Percentiles rank a stretch among this genome's conserved stretches.
Evolutionary conservation across 2,329 filamentous ascomycete species (phyloP).

Genomic region (Pyrenophora teres): DNA sequence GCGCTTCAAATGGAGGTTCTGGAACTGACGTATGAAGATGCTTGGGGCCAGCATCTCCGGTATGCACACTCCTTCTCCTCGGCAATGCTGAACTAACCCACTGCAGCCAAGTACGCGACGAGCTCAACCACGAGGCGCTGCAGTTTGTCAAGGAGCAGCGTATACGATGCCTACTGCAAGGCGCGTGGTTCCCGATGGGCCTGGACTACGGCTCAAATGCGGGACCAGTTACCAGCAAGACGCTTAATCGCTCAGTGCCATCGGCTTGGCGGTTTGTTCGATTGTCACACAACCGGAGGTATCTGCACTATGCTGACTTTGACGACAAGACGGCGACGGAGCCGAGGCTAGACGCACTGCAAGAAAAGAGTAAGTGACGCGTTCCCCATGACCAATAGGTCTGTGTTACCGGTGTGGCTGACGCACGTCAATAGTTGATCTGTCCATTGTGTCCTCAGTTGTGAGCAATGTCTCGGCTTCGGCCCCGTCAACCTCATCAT

Average conservation of each 20-base stretch:
- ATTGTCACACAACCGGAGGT: constrained; percentile 87
- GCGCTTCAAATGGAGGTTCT: constrained; percentile 92
- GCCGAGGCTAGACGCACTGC: constrained; percentile 73
- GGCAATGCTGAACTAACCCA: constrained; percentile 26
- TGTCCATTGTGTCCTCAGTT: constrained; percentile 86
- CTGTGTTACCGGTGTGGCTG: constrained; percentile 33
- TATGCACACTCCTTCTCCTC: constrained; percentile 25
- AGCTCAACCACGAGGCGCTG: constrained; percentile 85
- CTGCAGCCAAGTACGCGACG: constrained; percentile 77
- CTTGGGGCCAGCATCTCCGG: constrained; percentile 87
- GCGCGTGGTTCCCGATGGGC: constrained; percentile 78
- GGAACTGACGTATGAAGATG: constrained; percentile 88
- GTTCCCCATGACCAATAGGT: constrained; percentile 7
- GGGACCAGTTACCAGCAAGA: constrained; percentile 51
- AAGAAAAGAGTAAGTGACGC: constrained; percentile 67
- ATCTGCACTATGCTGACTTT: constrained; percentile 89
- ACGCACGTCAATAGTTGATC: constrained; percentile 64
- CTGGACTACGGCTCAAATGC: constrained; percentile 57
- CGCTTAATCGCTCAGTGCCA: constrained; percentile 49
- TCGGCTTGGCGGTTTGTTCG: constrained; percentile 80
- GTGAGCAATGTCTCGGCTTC: constrained; percentile 86
- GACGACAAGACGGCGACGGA: constrained; percentile 65
- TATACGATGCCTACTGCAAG: constrained; percentile 83
- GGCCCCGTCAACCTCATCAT: constrained; percentile 54
- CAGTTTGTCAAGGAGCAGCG: constrained; percentile 98